phyloP scores from a whole-genome alignment of 805 yeast species.

The Ogataea trehaloabstinens region DNA sequence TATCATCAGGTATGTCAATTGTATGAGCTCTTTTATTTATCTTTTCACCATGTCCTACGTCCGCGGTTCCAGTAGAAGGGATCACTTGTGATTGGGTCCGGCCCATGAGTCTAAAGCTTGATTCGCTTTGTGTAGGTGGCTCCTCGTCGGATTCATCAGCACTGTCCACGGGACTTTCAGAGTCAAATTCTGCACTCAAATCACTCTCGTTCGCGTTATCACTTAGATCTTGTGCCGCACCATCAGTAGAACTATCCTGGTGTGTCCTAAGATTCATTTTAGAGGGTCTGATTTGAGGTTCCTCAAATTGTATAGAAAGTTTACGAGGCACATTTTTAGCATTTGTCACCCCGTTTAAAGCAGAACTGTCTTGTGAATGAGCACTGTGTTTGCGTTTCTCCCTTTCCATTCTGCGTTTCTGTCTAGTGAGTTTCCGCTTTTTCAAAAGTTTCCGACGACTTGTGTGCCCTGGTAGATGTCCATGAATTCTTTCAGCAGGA shows the following conservation, averaged over 20 bases:
- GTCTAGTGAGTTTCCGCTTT: slow-evolving; percentile 1
- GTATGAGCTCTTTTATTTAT: slow-evolving; percentile 47
- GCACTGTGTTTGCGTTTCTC: slow-evolving; percentile 1
- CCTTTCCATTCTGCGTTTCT: slow-evolving; percentile 13
- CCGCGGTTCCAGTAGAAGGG: slow-evolving; percentile 26
- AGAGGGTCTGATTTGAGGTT: slow-evolving; percentile 9
- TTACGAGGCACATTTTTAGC: slow-evolving; percentile 6
- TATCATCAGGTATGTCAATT: slow-evolving; percentile 33
- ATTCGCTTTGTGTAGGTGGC: slow-evolving; percentile 7
- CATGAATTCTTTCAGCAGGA: slow-evolving; percentile 66
- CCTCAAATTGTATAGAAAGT: slow-evolving; percentile 20
- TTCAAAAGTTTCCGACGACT: slow-evolving; percentile 10
- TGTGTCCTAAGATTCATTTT: not conserved
- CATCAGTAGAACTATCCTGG: no score
- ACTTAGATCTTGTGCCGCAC: no score
- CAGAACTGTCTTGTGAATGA: not conserved
- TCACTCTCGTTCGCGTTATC: slow-evolving; percentile 21
- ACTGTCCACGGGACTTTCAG: slow-evolving; percentile 10
- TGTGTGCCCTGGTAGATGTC: slow-evolving; percentile 22
- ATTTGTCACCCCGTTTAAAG: not conserved
- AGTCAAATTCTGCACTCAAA: slow-evolving; percentile 23
- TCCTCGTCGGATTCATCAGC: slow-evolving; percentile 22
- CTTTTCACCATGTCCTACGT: slow-evolving; percentile 28
- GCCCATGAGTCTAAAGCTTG: slow-evolving; percentile 18
- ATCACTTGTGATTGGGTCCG: slow-evolving; percentile 27